These are phyloP conservation scores for Cryphonectria nitschkei DNA, from an alignment of 2,329 filamentous ascomycete genomes.

Conservation along the genomic window DNA sequence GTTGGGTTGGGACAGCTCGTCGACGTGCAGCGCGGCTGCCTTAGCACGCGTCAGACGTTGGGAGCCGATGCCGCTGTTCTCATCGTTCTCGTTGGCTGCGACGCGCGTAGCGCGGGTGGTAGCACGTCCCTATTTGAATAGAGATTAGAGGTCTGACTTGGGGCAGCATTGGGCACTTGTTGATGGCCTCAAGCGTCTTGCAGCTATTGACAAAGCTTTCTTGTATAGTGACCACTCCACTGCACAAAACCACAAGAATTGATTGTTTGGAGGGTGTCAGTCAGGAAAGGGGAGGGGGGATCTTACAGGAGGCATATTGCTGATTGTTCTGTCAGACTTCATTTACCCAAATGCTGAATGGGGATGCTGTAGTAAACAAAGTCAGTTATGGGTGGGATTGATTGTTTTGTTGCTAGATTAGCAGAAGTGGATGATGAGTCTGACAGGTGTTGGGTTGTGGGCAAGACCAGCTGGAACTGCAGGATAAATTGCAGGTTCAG, in stretches of 20 bases:
- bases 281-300: slow-evolving; percentile 7
- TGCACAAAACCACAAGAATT: not conserved
- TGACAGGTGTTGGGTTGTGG: slow-evolving; percentile 7
- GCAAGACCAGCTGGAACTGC: slow-evolving; percentile 22
- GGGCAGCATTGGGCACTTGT: slow-evolving; percentile 9
- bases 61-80: slow-evolving; percentile 65
- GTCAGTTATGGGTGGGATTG: slow-evolving; percentile 12
- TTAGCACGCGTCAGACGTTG: slow-evolving; percentile 93
- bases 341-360: slow-evolving; percentile 24
- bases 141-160: slow-evolving; percentile 31
- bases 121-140: slow-evolving; percentile 62
- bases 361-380: slow-evolving; percentile 21
- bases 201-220: not conserved
- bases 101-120: slow-evolving; percentile 66
- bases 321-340: slow-evolving; percentile 22
- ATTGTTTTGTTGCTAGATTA: slow-evolving; percentile 13
- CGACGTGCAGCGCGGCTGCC: slow-evolving; percentile 71
- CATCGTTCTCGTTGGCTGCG: slow-evolving; percentile 91
- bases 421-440: slow-evolving; percentile 11
- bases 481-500: slow-evolving; percentile 19
- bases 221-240: not conserved
- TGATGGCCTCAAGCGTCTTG: slow-evolving; percentile 14
- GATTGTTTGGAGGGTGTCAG: slow-evolving; percentile 2
- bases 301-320: slow-evolving; percentile 41
- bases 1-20: slow-evolving; percentile 60